A percentile compares a stretch with the other conserved stretches of the same genome.
phyloP scores from a whole-genome alignment of 2,329 filamentous ascomycete genomes.

The Verticillium zaregamsianum region DNA sequence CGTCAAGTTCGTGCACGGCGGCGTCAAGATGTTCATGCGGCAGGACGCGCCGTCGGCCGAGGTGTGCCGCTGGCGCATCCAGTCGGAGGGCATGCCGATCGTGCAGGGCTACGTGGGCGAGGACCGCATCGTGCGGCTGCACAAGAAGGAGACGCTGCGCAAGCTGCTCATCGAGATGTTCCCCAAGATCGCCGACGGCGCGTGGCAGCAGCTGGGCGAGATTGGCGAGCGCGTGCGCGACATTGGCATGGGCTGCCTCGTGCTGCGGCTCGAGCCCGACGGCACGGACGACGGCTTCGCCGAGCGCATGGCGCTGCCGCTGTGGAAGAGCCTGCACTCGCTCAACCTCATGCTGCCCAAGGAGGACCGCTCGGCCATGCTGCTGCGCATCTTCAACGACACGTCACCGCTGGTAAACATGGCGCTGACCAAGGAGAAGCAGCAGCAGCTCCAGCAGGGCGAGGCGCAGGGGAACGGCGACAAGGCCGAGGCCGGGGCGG shows the following conservation, averaged over 20 bases:
- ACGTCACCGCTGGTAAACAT: constrained; percentile 77
- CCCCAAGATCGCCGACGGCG: constrained; percentile 74
- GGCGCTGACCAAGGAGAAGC: constrained; percentile 44
- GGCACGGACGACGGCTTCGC: constrained; percentile 54
- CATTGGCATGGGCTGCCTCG: constrained; percentile 86
- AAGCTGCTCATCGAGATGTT: constrained; percentile 94
- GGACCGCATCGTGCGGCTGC: constrained; percentile 68
- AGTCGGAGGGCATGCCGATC: constrained; percentile 89
- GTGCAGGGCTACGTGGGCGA: constrained; percentile 86
- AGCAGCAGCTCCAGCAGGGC: constrained; percentile 18
- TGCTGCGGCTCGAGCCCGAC: constrained; percentile 77
- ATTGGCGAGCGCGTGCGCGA: constrained; percentile 79
- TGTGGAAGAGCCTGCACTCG: constrained; percentile 90
- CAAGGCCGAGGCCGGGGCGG: not conserved
- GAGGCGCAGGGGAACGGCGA: not conserved
- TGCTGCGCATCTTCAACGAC: constrained; percentile 88
- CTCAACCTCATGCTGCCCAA: constrained; percentile 98
- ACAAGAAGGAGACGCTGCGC: constrained; percentile 73
- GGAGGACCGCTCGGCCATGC: constrained; percentile 89
- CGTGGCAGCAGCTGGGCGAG: constrained; percentile 75
- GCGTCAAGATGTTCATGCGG: constrained; percentile 99
- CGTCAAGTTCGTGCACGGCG: constrained; percentile 93
- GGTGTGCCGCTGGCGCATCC: constrained; percentile 90
- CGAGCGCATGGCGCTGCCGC: constrained; percentile 82
- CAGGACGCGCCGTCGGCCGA: constrained; percentile 85